Conservation (phyloP, 2,329 filamentous ascomycete species). For the Chlorencoelia australis region DNA sequence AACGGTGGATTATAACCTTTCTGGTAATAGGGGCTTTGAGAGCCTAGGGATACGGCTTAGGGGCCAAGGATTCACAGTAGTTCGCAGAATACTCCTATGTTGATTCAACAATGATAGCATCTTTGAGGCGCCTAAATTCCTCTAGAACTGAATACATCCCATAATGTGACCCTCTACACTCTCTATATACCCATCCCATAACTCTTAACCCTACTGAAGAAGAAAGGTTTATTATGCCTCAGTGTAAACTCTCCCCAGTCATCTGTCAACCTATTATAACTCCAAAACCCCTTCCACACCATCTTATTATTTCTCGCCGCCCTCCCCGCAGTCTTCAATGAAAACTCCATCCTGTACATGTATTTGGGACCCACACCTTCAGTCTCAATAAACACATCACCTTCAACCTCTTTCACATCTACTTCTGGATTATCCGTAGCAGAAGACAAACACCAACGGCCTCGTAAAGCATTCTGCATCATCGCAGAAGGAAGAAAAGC, state of each 20-base stretch:
- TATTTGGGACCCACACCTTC: constrained; percentile 74
- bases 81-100: too few species aligned
- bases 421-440: constrained; percentile 21
- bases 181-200: constrained; percentile 41
- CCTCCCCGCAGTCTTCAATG: constrained; percentile 53
- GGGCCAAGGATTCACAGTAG: too few species aligned
- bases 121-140: too few species aligned
- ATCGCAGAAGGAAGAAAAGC: constrained; percentile 39
- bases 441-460: constrained; percentile 50
- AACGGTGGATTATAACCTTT: too few species aligned
- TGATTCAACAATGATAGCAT: too few species aligned
- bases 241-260: constrained; percentile 76
- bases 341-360: constrained; percentile 72
- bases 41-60: too few species aligned
- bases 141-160: too few species aligned
- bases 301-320: constrained; percentile 75
- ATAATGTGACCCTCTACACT: too few species aligned
- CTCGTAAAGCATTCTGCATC: constrained; percentile 58
- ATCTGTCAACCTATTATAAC: constrained; percentile 79
- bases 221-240: constrained; percentile 54
- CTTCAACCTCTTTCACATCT: constrained; percentile 40
- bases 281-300: constrained; percentile 82
- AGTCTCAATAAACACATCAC: constrained; percentile 74
- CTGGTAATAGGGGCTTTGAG: too few species aligned
- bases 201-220: constrained; percentile 57